Evolutionary conservation across 2,329 filamentous ascomycete genomes (phyloP), one percentile per base, ranked within the genome.

Genomic region (Plenodomus tracheiphilus): DNA sequence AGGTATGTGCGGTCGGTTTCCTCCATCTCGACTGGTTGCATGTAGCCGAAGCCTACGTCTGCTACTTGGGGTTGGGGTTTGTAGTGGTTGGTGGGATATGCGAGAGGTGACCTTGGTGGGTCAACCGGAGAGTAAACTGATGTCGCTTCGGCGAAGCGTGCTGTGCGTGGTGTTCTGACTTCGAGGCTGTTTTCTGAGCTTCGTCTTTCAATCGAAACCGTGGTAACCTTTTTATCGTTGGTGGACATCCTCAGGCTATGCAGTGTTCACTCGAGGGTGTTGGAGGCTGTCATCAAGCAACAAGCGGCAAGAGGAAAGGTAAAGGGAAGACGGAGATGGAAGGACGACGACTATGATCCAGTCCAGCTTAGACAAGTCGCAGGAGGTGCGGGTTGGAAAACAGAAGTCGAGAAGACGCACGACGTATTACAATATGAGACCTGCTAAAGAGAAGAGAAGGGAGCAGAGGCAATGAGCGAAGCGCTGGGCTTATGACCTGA

Each of bases 31-130:
- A 83, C 75, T 72, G 62, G 74, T 73, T 47, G 77, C 68, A 97
- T 88, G 76, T 96, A 97, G 71, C 92, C 91, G 73, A 97, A 97
- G 59, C 92, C 92, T 58, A 96, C 84, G 75, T 96, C 91, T 50
- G 86, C 89, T 25, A 92, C 88, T 69, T 91, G 87, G 45, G 85
- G 77, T 70, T 88, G 82, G 44, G 82, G 78, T 59, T 79, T 75
- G 69, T 83, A 76, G 68, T 80, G 75, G 62, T 78, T 78, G 37
- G 80, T 79, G 36, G 83, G 80, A 40, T 81, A 79, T 54, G 85
- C 81, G 63, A 59, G 66, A 17, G 67, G 68, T 21, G 64, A 62
- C 53, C 77, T 73, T 36, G 73, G 76, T 44, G 72, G 76, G 53
- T 91, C 87, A 65, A 91, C 78, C 36, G 89, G 89, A 39, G 89